These are phyloP conservation scores for Epichloe typhina DNA, from an alignment of 2,329 filamentous ascomycete species.

Conservation along the genomic window DNA sequence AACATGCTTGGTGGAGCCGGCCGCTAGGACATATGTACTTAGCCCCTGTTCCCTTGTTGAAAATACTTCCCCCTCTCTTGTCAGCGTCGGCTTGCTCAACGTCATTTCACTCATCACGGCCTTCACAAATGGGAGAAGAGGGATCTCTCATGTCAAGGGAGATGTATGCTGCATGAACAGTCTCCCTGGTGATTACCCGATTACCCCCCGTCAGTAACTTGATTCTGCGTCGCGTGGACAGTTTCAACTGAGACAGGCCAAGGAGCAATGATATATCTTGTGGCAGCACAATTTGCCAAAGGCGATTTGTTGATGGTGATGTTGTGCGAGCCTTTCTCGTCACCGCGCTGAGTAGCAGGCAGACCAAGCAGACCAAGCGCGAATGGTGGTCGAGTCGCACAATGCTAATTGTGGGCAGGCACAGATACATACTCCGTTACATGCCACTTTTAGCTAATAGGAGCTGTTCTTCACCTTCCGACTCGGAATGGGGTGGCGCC, in stretches of 20 bases:
- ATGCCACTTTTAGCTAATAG: no score
- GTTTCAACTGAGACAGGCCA: slow-evolving; percentile 1
- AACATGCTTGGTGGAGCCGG: no score
- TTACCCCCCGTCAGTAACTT: background rate
- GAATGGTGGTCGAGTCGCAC: background rate
- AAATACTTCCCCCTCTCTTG: no score
- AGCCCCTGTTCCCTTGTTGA: background rate
- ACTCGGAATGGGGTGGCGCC: background rate
- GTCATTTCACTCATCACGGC: background rate
- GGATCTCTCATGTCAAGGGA: background rate
- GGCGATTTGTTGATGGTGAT: background rate
- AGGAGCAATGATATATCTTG: background rate
- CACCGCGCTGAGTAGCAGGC: background rate
- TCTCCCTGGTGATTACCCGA: background rate
- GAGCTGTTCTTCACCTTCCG: no score
- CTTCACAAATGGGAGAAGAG: background rate
- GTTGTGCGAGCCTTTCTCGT: background rate
- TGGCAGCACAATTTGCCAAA: no score
- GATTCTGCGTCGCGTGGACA: background rate
- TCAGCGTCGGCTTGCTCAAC: background rate
- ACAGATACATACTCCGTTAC: background rate
- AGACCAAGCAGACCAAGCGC: no score
- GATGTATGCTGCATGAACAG: background rate
- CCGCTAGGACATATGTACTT: background rate
- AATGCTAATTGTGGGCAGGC: background rate